Base-by-base conservation (phyloP, 768 basidiomycete genomes). In the Boletus pseudopeckii region DNA sequence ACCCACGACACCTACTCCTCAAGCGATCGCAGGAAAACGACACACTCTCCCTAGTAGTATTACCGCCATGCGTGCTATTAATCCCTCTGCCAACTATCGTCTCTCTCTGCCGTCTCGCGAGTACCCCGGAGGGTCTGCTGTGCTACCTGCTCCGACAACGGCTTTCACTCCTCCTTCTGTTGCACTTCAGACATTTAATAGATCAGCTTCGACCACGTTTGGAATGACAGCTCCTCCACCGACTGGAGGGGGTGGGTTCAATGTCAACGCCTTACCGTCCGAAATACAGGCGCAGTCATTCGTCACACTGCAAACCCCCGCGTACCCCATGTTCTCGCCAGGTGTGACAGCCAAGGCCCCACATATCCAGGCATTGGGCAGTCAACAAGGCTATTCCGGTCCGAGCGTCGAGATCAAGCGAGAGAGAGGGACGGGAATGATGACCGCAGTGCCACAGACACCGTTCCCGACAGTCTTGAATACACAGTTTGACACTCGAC, bases 261-360 rank as follows among this genome's bases (percentile, higher is more conserved):
- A 42, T 24, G 14, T n/a, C 14, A 49, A 36, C 45, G 5, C 17
- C 6, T 45, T 53, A 18, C 37, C 62, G 61, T 7, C 64, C 59
- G 49, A 63, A 15, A 37, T 55, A n/a, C 48, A 34, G 0, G 38
- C 52, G 1, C 69, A 62, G 32, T 47, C 60, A 9, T 63, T 62
- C 53, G 57, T 61, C 50, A 60, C 59, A 1, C 82, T 86, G 0
- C 75, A 76, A 41, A 90, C 86, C 5, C 88, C 89, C 1, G 84
- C 88, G 4, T 88, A 88, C 61, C 88, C 89, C 14, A 77, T 86
- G 2, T 91, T 82, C 63, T 78, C 85, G 0, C 69, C 75, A 32
- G 32, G 53, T n/a, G 61, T 72, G 18, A 56, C 75, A 1, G 74
- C 81, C 9, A 78, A 79, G 0, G 79, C 77, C 9, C 84, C 86